A percentile compares a stretch with the other conserved stretches of the same genome.
Evolutionary conservation across 2,329 filamentous ascomycete genomes (phyloP).

Genomic region (Fusarium sacchari): DNA sequence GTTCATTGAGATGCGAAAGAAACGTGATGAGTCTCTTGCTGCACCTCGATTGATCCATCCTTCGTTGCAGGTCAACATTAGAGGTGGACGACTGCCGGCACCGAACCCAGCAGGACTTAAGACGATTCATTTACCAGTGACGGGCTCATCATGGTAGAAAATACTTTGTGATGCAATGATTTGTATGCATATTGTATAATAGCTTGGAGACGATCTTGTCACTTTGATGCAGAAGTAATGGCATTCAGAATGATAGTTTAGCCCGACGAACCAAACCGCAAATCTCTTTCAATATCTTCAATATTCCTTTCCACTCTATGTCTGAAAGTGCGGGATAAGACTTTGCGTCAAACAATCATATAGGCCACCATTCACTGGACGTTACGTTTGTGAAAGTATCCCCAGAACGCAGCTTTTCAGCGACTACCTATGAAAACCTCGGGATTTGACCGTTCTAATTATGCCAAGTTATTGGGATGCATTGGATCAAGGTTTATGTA

Average conservation of each 20-base stretch:
- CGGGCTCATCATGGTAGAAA: neutral
- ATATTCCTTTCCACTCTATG: neutral
- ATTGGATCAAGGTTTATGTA: fast-evolving
- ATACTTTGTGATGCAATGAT: fast-evolving
- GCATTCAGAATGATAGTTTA: neutral
- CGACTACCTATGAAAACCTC: too few species aligned
- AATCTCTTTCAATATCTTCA: neutral
- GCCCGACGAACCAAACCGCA: neutral
- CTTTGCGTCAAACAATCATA: too few species aligned
- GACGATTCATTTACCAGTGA: slow-evolving; percentile 51
- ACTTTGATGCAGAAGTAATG: fast-evolving
- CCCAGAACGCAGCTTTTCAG: neutral
- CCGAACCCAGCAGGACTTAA: slow-evolving; percentile 44
- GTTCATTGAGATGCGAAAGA: slow-evolving; percentile 55
- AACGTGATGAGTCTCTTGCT: slow-evolving; percentile 55
- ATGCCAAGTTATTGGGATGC: neutral
- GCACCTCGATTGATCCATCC: slow-evolving; percentile 61
- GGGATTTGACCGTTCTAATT: neutral
- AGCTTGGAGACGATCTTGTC: too few species aligned
- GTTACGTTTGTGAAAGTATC: neutral
- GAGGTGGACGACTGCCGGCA: slow-evolving; percentile 57
- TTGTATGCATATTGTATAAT: neutral
- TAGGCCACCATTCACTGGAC: neutral
- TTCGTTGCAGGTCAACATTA: slow-evolving; percentile 63
- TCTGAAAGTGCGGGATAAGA: neutral